Percentiles rank a stretch among this genome's conserved stretches.
phyloP scores from a whole-genome alignment of 73 alveolate species.

The Symbiodinium natans region DNA sequence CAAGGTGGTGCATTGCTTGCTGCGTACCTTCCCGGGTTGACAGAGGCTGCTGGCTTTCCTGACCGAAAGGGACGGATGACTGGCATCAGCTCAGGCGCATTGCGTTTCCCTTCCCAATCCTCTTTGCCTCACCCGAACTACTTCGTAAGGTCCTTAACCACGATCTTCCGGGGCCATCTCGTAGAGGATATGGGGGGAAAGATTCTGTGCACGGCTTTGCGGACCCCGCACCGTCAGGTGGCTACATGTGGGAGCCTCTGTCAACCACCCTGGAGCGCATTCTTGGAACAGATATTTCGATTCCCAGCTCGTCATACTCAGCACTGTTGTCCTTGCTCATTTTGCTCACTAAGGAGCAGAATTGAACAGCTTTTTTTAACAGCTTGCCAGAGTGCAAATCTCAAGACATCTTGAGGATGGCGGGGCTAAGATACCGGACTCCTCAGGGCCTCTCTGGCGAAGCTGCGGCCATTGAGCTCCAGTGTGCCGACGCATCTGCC shows the following conservation, averaged over 20 bases:
- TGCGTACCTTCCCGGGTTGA: background rate
- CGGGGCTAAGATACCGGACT: background rate
- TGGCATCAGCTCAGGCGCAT: background rate
- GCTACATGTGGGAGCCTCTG: background rate
- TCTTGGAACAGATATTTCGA: background rate
- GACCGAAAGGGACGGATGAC: conserved; percentile 2
- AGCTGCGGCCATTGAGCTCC: background rate
- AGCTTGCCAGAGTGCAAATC: too few species aligned
- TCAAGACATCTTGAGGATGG: background rate
- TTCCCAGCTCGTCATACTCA: too few species aligned
- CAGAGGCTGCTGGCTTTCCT: background rate
- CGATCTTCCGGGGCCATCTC: too few species aligned
- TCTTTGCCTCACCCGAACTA: too few species aligned
- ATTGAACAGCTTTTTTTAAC: too few species aligned
- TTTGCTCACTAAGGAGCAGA: too few species aligned
- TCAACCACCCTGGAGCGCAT: background rate
- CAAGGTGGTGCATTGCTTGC: background rate
- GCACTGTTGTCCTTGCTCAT: too few species aligned
- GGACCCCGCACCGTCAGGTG: background rate
- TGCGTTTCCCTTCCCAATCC: too few species aligned
- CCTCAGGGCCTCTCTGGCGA: background rate
- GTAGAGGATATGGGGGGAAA: too few species aligned
- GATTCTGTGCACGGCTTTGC: too few species aligned
- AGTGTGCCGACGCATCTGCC: background rate
- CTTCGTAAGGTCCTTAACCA: too few species aligned